These are phyloP conservation scores for Pyrenochaeta sp. DNA, from an alignment of 2,329 filamentous ascomycete species.

Conservation along the genomic window DNA sequence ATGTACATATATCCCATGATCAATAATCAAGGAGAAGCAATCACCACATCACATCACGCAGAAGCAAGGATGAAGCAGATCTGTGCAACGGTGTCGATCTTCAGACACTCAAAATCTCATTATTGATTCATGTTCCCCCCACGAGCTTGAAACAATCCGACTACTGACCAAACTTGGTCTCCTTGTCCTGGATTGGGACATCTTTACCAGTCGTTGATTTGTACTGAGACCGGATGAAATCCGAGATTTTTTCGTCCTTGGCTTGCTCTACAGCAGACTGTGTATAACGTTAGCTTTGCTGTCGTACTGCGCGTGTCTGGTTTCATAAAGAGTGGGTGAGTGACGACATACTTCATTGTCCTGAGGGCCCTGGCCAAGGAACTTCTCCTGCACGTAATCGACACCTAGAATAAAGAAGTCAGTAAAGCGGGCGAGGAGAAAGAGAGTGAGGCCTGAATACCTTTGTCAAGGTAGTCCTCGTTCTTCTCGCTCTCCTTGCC, in stretches of 20 bases:
- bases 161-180: conserved; percentile 43
- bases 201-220: conserved; percentile 73
- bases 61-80: no score
- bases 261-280: conserved; percentile 75
- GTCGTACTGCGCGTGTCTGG: background rate
- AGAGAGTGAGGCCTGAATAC: conserved; percentile 51
- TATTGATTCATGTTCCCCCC: no score
- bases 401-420: conserved; percentile 61
- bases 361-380: conserved; percentile 74
- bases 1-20: no score
- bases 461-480: conserved; percentile 83
- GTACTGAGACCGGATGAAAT: conserved; percentile 75
- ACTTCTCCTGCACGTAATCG: conserved; percentile 79
- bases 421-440: conserved; percentile 8
- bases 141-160: background rate
- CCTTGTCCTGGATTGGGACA: conserved; percentile 74
- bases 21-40: no score
- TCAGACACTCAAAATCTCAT: no score
- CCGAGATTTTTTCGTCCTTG: conserved; percentile 80
- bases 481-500: conserved; percentile 79
- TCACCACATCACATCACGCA: no score
- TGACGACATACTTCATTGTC: conserved; percentile 53
- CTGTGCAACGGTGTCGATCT: no score
- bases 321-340: background rate
- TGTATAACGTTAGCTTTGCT: conserved; percentile 12